These are phyloP conservation scores for Cyclospora cayetanensis DNA, from an alignment of 169 alveolate species.

Conservation along the genomic window DNA sequence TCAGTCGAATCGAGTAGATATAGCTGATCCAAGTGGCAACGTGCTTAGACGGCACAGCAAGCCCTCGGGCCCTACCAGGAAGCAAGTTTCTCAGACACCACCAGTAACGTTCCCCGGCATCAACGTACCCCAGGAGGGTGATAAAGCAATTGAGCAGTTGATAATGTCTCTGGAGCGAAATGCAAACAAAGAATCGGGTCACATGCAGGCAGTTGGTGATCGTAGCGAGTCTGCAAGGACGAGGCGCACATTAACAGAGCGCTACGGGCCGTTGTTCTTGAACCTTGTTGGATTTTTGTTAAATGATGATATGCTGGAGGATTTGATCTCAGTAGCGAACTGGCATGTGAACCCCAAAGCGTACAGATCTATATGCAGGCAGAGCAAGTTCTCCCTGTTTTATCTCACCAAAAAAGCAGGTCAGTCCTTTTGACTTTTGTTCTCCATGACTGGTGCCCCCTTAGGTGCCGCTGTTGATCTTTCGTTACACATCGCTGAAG, in stretches of 20 bases:
- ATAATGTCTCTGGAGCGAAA: neutral
- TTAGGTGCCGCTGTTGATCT: neutral
- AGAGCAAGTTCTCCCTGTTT: constrained; percentile 26
- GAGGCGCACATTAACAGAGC: neutral
- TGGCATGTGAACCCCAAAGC: constrained; percentile 8
- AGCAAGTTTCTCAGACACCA: neutral
- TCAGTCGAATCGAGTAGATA: no score
- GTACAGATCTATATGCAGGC: neutral
- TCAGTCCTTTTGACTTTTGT: neutral
- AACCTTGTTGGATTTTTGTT: neutral
- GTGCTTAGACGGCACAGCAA: no score
- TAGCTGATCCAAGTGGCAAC: no score
- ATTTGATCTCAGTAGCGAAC: neutral
- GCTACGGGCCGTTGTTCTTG: constrained; percentile 17
- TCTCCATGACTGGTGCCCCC: neutral
- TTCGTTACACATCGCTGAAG: neutral
- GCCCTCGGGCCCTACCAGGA: no score
- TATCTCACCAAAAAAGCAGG: neutral
- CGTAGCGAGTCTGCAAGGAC: neutral
- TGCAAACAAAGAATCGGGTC: neutral
- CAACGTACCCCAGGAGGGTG: neutral
- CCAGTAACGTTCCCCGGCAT: constrained; percentile 4
- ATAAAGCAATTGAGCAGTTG: neutral
- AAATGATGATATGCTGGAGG: neutral
- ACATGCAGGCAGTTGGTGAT: neutral